These are phyloP conservation scores for Xylaria sp. DNA, from an alignment of 495 filamentous ascomycete species.

Conservation along the genomic window DNA sequence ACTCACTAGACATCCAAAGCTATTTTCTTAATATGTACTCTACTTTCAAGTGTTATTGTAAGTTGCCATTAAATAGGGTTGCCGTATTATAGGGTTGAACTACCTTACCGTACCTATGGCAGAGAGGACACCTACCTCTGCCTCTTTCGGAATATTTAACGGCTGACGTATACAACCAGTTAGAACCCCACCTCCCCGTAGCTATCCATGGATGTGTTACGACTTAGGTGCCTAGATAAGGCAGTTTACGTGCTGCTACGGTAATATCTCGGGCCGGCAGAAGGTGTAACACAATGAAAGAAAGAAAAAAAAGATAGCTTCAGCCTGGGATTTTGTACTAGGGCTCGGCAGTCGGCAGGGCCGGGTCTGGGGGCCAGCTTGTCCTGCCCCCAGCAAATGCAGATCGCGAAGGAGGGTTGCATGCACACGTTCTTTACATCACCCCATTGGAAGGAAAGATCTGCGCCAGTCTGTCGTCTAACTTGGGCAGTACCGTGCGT, in stretches of 20 bases:
- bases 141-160: too few species aligned
- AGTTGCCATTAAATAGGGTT: too few species aligned
- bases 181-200: too few species aligned
- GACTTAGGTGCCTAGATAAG: too few species aligned
- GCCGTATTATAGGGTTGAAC: too few species aligned
- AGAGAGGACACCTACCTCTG: too few species aligned
- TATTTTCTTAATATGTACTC: too few species aligned
- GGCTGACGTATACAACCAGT: too few species aligned
- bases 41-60: too few species aligned
- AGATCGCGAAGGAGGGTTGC: slow-evolving; percentile 3
- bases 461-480: background rate
- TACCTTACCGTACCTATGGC: too few species aligned
- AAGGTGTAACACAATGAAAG: background rate
- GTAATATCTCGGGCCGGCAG: background rate
- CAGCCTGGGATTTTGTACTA: background rate
- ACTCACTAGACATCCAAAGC: too few species aligned
- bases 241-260: background rate
- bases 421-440: background rate
- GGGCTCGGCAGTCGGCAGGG: slow-evolving; percentile 16
- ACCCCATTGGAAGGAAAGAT: background rate
- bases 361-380: background rate
- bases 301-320: background rate
- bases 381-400: slow-evolving; percentile 12
- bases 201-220: too few species aligned
- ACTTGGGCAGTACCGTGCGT: background rate